Conservation (phyloP, 768 basidiomycete genomes). For the Mycena amicta region DNA sequence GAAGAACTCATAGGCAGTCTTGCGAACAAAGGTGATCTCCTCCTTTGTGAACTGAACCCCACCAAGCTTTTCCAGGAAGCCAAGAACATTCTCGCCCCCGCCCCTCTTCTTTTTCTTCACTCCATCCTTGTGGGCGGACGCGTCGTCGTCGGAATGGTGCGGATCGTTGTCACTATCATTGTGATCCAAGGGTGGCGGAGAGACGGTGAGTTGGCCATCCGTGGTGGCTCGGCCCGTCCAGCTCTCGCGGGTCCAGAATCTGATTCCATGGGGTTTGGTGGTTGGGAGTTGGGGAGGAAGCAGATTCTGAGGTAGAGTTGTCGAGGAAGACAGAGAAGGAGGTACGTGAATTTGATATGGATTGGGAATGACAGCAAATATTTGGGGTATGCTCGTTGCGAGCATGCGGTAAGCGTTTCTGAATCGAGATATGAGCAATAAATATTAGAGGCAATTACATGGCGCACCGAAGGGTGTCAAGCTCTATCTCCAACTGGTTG, state of each 20-base stretch:
- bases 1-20: neutral
- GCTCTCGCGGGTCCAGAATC: too few species aligned
- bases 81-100: neutral
- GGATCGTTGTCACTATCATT: neutral
- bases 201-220: neutral
- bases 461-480: neutral
- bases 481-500: neutral
- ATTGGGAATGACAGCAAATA: too few species aligned
- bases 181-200: neutral
- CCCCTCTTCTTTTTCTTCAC: neutral
- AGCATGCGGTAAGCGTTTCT: neutral
- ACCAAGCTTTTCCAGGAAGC: neutral
- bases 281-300: neutral
- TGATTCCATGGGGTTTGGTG: too few species aligned
- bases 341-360: too few species aligned
- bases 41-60: too few species aligned
- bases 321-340: too few species aligned
- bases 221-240: too few species aligned
- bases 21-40: neutral
- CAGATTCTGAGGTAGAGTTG: neutral
- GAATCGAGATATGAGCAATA: neutral
- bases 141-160: neutral
- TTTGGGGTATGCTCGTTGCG: too few species aligned
- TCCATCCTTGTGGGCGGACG: neutral
- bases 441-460: neutral